Percentiles rank a stretch among this genome's conserved stretches.
Evolutionary conservation across 768 basidiomycete species (phyloP).

Genomic region (Auricularia cornea): DNA sequence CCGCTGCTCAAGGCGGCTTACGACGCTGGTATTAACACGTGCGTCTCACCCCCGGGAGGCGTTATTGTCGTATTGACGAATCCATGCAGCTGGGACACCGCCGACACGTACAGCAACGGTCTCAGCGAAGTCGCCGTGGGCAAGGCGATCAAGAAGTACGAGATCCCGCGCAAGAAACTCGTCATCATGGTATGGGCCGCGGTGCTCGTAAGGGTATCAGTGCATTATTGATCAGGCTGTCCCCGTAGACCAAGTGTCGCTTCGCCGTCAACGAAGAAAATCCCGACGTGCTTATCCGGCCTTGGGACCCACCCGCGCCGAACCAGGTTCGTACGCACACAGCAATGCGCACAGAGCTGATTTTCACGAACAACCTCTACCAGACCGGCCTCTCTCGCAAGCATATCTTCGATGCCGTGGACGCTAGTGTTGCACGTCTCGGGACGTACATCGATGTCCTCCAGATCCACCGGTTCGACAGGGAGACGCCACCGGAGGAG

Average conservation of each 20-base stretch:
- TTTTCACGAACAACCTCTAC: background rate
- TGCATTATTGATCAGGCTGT: constrained; percentile 31
- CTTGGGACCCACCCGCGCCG: background rate
- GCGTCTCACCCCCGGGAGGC: background rate
- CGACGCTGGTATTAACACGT: constrained; percentile 19
- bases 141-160: constrained; percentile 35
- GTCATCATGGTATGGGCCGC: constrained; percentile 29
- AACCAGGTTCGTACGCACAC: background rate
- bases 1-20: constrained; percentile 43
- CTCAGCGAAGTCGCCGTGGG: constrained; percentile 35
- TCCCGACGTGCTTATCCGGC: background rate
- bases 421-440: constrained; percentile 31
- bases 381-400: constrained; percentile 10
- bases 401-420: constrained; percentile 42
- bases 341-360: too few species aligned
- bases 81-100: constrained; percentile 32
- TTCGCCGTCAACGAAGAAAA: background rate
- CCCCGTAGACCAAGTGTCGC: background rate
- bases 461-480: constrained; percentile 35
- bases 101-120: constrained; percentile 23
- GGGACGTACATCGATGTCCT: constrained; percentile 37
- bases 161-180: constrained; percentile 30
- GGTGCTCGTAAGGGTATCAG: constrained; percentile 34
- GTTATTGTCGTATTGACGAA: constrained; percentile 32
- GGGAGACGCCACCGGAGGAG: constrained; percentile 35